Evolutionary conservation across 2,329 filamentous ascomycete species (phyloP).

Genomic region (Coleophoma eucalyptorum): DNA sequence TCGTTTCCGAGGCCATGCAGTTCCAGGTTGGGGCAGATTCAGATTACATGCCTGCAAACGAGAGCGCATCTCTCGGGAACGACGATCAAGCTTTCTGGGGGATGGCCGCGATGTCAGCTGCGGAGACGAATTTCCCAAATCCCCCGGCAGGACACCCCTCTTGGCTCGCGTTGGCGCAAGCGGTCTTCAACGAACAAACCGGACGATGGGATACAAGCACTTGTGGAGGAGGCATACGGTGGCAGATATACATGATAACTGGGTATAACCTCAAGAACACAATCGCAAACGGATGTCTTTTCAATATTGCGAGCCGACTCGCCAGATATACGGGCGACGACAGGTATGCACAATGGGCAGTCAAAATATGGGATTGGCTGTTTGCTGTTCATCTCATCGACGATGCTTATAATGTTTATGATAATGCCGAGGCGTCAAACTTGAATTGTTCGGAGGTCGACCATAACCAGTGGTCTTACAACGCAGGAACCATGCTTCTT

Average conservation of each 20-base stretch:
- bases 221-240: conserved; percentile 70
- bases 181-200: conserved; percentile 75
- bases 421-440: conserved; percentile 50
- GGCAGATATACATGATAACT: conserved; percentile 81
- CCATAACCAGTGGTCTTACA: conserved; percentile 65
- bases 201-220: conserved; percentile 63
- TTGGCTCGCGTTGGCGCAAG: conserved; percentile 70
- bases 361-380: conserved; percentile 68
- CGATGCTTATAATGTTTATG: conserved; percentile 54
- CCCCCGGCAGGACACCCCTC: conserved; percentile 50
- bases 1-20: conserved; percentile 63
- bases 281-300: conserved; percentile 56
- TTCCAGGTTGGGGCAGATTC: conserved; percentile 68
- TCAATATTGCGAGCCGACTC: conserved; percentile 59
- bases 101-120: conserved; percentile 63
- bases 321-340: conserved; percentile 72
- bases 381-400: conserved; percentile 52
- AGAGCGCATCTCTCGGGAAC: conserved; percentile 64
- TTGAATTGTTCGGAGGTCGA: conserved; percentile 54
- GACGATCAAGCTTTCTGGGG: conserved; percentile 75
- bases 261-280: conserved; percentile 70
- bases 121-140: conserved; percentile 60
- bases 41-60: conserved; percentile 74
- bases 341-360: conserved; percentile 74
- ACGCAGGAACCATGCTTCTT: conserved; percentile 61